Evolutionary conservation across 2,329 filamentous ascomycete genomes (phyloP).

Genomic region (Cadophora sp.): DNA sequence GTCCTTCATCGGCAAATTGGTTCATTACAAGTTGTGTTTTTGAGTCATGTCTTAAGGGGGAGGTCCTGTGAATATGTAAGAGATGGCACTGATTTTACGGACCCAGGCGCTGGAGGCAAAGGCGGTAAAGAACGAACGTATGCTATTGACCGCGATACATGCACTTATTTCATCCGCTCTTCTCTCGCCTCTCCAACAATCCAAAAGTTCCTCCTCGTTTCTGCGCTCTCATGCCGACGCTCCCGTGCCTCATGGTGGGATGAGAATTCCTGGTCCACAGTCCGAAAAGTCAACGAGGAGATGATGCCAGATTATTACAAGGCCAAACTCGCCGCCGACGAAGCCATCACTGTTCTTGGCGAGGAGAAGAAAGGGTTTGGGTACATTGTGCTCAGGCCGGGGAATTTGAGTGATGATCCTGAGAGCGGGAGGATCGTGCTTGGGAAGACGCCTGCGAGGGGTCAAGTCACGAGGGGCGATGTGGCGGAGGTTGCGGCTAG

Average conservation of each 20-base stretch:
- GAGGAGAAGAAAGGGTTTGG: conserved; percentile 33
- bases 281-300: conserved; percentile 50
- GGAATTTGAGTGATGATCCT: conserved; percentile 55
- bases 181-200: conserved; percentile 60
- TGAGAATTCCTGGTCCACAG: conserved; percentile 52
- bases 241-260: conserved; percentile 62
- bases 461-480: conserved; percentile 58
- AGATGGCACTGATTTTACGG: neutral
- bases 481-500: conserved; percentile 65
- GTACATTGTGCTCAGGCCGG: conserved; percentile 63
- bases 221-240: conserved; percentile 63
- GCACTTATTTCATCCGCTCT: conserved; percentile 66
- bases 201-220: conserved; percentile 69
- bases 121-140: conserved; percentile 63
- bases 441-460: conserved; percentile 49
- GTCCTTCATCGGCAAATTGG: neutral
- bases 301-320: conserved; percentile 61
- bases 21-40: neutral
- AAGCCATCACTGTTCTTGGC: conserved; percentile 58
- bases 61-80: neutral
- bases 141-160: conserved; percentile 68
- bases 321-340: conserved; percentile 67
- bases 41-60: neutral
- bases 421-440: conserved; percentile 51
- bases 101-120: conserved; percentile 62